Base-by-base conservation (phyloP, 2,329 filamentous ascomycete genomes). In the Colletotrichum noveboracense region DNA sequence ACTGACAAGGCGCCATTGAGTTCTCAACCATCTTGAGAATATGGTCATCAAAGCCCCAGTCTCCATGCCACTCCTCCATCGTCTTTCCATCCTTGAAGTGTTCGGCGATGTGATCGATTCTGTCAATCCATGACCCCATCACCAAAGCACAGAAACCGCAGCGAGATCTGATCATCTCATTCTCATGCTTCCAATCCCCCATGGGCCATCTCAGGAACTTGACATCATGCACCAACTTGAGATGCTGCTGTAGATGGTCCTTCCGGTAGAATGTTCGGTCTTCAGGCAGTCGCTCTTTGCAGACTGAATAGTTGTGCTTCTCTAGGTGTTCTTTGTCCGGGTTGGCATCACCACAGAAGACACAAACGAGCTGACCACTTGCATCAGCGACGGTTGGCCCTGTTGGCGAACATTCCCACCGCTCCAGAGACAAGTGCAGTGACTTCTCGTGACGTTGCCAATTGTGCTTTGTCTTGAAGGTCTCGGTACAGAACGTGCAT, bases 361-460 rank as follows among this genome's bases (percentile, higher is more conserved):
- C 83, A 36, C 86, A 88, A 4, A 69, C 65, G 55, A 83, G 83
- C 86, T 79, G 4, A 2, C 86, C 84, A 0, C 74, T 78, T 6
- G 83, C 81, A 34, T 85, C 84, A 0, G 70, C 28, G 2, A 85
- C 85, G 6, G 71, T 58, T 1, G 73, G 38, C 1, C 73, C 73
- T 4, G 24, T 67, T 2, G 73, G 73, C 1, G 83, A 82, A 61
- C 84, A 90, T 77, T 84, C 86, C 90, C 83, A 91, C 64, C 79
- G 83, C 80, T 84, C 86, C 0, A 88, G 88, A 2, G 73, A 75
- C 67, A 83, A 82, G 79, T 83, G 89, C 70, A 85, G 83, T 64
- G 86, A 85, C 62, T 86, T 86, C 71, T 91, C 89, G 76, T 91
- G 89, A 21, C 89, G 83, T 52, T 86, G 85, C 87, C 87, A 88